Percentiles rank a stretch among this genome's conserved stretches.
phyloP scores from a whole-genome alignment of 768 basidiomycete genomes.

The Mycena rosella region DNA sequence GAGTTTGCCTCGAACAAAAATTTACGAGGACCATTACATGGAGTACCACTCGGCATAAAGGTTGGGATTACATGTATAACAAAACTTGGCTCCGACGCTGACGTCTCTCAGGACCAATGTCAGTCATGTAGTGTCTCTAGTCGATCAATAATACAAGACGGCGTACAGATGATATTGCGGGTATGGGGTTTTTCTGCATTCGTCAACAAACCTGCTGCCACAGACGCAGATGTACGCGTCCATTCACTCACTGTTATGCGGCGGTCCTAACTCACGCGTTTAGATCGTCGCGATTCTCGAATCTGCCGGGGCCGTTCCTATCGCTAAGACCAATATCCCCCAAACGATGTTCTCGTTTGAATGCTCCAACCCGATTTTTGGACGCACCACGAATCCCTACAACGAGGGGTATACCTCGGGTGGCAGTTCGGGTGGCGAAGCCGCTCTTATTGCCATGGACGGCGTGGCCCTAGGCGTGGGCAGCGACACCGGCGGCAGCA shows the following conservation, averaged over 20 bases:
- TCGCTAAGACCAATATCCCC: conserved; percentile 63
- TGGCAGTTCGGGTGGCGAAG: too few relatives aligned
- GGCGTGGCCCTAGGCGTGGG: too few relatives aligned
- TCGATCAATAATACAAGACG: too few relatives aligned
- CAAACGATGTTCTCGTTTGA: too few relatives aligned
- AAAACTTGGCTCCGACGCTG: too few relatives aligned
- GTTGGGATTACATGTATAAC: too few relatives aligned
- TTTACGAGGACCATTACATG: conserved; percentile 80
- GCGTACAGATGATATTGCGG: conserved; percentile 67
- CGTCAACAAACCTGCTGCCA: conserved; percentile 70
- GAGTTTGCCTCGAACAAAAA: conserved; percentile 70
- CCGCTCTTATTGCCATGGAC: too few relatives aligned
- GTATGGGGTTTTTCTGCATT: conserved; percentile 80
- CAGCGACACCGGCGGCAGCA: too few relatives aligned
- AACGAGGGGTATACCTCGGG: conserved; percentile 12
- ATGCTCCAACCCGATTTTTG: too few relatives aligned
- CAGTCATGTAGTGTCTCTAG: too few relatives aligned
- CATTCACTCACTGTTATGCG: not conserved
- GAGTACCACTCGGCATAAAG: conserved; percentile 73
- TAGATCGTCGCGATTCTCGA: conserved; percentile 71
- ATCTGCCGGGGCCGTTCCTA: conserved; percentile 82
- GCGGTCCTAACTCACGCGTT: not conserved
- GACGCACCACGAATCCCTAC: too few relatives aligned
- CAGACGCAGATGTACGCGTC: conserved; percentile 73
- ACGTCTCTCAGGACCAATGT: conserved; percentile 90